These are phyloP conservation scores for Cystobasidium tubakii DNA, from an alignment of 768 basidiomycete species.

Conservation along the genomic window DNA sequence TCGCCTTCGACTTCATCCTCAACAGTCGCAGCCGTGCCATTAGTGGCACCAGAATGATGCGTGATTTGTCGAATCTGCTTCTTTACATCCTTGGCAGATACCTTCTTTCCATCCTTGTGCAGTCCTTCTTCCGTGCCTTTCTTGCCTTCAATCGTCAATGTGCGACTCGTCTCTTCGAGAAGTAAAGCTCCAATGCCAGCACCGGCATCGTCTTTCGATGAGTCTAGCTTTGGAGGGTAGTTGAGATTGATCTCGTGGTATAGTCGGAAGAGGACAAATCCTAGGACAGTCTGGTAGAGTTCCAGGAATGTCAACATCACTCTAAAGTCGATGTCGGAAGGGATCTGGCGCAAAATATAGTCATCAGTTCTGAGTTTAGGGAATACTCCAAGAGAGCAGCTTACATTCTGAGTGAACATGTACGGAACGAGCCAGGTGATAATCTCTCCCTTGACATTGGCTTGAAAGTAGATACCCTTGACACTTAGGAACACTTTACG, in stretches of 20 bases:
- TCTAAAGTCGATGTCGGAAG: conserved; percentile 89
- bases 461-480: conserved; percentile 97
- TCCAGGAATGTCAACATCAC: conserved; percentile 98
- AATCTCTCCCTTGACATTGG: conserved; percentile 83
- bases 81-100: conserved; percentile 59
- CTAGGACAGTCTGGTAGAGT: conserved; percentile 90
- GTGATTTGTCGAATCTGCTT: conserved; percentile 49
- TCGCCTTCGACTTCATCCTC: conserved; percentile 44
- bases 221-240: conserved; percentile 89
- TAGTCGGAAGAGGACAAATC: conserved; percentile 95
- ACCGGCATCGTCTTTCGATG: conserved; percentile 68
- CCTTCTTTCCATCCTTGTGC: conserved; percentile 49
- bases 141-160: conserved; percentile 44
- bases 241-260: conserved; percentile 86
- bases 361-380: neutral
- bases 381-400: conserved; percentile 43
- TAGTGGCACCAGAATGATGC: conserved; percentile 37
- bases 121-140: conserved; percentile 51
- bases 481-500: conserved; percentile 91
- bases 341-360: conserved; percentile 59
- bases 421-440: conserved; percentile 96
- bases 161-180: conserved; percentile 55
- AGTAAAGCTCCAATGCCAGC: conserved; percentile 84
- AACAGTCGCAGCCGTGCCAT: conserved; percentile 42
- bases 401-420: conserved; percentile 88